These are phyloP conservation scores for Macadamia integrifolia DNA, from an alignment of 164 flowering plant genomes.

Conservation along the genomic window DNA sequence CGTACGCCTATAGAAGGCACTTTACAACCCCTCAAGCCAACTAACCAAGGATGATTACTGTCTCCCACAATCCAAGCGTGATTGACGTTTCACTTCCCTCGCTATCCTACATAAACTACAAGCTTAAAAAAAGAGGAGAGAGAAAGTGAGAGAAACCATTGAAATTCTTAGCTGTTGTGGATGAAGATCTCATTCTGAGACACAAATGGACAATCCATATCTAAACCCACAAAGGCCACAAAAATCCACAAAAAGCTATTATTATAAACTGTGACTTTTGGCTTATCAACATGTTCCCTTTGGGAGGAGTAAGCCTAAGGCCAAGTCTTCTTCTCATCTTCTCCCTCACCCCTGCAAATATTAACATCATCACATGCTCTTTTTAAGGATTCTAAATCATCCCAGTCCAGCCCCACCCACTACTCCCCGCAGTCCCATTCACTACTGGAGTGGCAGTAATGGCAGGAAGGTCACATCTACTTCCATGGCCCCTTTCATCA, in stretches of 20 bases:
- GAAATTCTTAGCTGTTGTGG: too few relatives aligned
- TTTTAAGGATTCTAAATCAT: too few relatives aligned
- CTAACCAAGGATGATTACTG: slow-evolving; percentile 16
- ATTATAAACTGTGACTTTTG: too few relatives aligned
- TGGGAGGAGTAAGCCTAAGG: too few relatives aligned
- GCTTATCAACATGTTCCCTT: slow-evolving; percentile 1
- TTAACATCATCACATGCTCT: too few relatives aligned
- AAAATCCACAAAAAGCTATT: not conserved
- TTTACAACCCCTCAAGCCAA: not conserved
- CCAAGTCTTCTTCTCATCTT: not conserved
- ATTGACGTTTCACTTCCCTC: slow-evolving; percentile 21
- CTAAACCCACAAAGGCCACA: not conserved
- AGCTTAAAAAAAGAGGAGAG: slow-evolving; percentile 1
- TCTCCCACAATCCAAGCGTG: slow-evolving; percentile 25
- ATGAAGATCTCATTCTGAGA: slow-evolving; percentile 2
- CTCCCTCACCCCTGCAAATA: too few relatives aligned
- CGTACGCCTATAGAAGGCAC: not conserved
- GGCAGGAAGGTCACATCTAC: too few relatives aligned
- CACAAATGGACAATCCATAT: slow-evolving; percentile 1
- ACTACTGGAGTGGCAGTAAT: too few relatives aligned
- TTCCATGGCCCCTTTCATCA: too few relatives aligned
- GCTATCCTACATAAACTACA: slow-evolving; percentile 11
- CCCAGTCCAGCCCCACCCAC: too few relatives aligned
- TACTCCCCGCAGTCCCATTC: too few relatives aligned
- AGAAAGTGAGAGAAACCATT: slow-evolving; percentile 2